Percentiles rank a stretch among this genome's conserved stretches.
These are phyloP conservation scores for Neonectria faginata DNA, from an alignment of 2,329 filamentous ascomycete genomes.

Conservation along the genomic window DNA sequence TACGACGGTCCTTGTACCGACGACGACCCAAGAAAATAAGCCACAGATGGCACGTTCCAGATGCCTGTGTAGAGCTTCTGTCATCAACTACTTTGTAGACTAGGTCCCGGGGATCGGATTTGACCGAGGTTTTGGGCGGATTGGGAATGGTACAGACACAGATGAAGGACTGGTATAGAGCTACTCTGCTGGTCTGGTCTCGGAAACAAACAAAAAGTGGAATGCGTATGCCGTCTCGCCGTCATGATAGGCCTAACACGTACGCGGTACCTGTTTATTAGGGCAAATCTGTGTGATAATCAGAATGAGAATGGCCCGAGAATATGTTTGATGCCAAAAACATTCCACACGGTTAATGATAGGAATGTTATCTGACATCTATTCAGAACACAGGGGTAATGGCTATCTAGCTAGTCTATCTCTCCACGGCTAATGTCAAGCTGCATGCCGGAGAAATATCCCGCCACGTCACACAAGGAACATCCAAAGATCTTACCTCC, in stretches of 20 bases:
- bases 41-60: neutral
- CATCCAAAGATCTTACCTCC: slow-evolving; percentile 14
- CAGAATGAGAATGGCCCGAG: neutral
- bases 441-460: slow-evolving; percentile 12
- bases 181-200: neutral
- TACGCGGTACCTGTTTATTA: neutral
- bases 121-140: neutral
- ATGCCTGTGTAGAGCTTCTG: neutral
- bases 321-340: too few species aligned
- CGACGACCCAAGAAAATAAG: neutral
- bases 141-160: neutral
- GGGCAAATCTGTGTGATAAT: neutral
- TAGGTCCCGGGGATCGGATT: neutral
- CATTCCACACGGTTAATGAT: too few species aligned
- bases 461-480: slow-evolving; percentile 4
- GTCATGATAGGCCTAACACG: neutral
- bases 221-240: neutral
- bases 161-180: neutral
- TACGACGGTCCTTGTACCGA: neutral
- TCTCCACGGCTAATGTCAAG: neutral
- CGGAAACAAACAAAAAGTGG: neutral
- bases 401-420: neutral
- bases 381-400: neutral
- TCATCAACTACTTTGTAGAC: neutral
- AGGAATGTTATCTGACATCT: neutral